These are phyloP conservation scores for Colletotrichum tropicale DNA, from an alignment of 2,329 filamentous ascomycete genomes.

Conservation along the genomic window DNA sequence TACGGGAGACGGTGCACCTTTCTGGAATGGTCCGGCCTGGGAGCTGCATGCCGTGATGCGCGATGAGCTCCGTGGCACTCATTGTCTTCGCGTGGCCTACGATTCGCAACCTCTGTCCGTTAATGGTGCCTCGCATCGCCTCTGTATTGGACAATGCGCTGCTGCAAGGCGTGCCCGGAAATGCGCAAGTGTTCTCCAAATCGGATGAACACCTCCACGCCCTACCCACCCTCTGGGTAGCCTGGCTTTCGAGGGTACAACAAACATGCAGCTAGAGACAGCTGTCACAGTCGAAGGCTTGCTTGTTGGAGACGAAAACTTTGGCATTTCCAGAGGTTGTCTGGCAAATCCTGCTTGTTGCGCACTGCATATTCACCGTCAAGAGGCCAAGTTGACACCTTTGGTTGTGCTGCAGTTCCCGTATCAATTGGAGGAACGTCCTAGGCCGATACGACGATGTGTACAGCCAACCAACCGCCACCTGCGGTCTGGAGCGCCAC, in stretches of 20 bases:
- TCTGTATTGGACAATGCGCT: not conserved
- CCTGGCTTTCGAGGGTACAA: not conserved
- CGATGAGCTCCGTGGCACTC: not conserved
- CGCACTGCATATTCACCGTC: not conserved
- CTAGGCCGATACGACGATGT: not conserved
- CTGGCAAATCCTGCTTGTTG: not conserved
- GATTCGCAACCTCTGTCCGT: not conserved
- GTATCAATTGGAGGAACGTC: not conserved
- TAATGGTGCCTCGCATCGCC: not conserved
- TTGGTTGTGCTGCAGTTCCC: not conserved
- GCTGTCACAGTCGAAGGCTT: not conserved
- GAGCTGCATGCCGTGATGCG: not conserved
- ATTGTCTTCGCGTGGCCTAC: not conserved
- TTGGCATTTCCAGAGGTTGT: not conserved
- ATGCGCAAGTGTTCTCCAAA: not conserved
- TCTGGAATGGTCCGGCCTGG: conserved; percentile 9
- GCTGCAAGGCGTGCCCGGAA: not conserved
- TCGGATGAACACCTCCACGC: not conserved
- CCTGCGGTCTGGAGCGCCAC: not conserved
- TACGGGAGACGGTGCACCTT: conserved; percentile 16
- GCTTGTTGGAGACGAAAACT: not conserved
- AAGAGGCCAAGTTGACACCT: not conserved
- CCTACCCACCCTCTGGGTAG: not conserved
- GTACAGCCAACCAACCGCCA: not conserved
- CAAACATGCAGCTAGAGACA: not conserved